phyloP scores from a whole-genome alignment of 805 yeast genomes.

The Myxozyma lipomycoides region DNA sequence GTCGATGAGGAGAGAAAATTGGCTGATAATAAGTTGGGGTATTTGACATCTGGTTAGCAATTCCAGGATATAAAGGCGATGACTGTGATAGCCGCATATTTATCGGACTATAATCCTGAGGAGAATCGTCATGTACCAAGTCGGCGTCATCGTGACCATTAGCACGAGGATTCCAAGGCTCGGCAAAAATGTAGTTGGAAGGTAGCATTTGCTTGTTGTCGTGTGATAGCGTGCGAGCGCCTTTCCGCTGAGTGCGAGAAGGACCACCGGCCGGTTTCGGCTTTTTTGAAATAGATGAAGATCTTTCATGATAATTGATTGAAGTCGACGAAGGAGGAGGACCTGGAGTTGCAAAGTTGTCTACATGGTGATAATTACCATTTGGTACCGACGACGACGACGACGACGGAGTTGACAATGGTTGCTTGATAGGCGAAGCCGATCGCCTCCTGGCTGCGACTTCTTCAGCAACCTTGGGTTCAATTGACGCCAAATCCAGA shows the following conservation, averaged over 20 bases:
- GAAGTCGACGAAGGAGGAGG: not conserved
- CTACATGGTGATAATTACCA: not conserved
- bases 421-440: not conserved
- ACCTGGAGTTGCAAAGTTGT: not conserved
- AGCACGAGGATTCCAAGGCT: conserved; percentile 11
- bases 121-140: conserved; percentile 1
- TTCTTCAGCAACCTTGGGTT: conserved; percentile 34
- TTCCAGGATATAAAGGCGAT: conserved; percentile 26
- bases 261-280: not conserved
- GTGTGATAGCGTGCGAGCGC: conserved; percentile 15
- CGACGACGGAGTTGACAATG: not conserved
- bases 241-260: conserved; percentile 8
- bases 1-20: not conserved
- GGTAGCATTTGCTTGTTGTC: conserved; percentile 6
- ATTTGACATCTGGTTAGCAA: not conserved
- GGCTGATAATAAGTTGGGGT: not conserved
- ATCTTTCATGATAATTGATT: not conserved
- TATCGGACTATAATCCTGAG: not conserved
- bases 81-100: conserved; percentile 22
- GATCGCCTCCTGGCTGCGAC: conserved; percentile 12
- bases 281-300: not conserved
- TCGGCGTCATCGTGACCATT: conserved; percentile 6
- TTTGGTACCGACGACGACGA: not conserved
- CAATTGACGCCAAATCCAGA: conserved; percentile 38
- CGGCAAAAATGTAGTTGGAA: not conserved